phyloP scores from a whole-genome alignment of 257 asterid genomes.

The Ocimum tenuiflorum region DNA sequence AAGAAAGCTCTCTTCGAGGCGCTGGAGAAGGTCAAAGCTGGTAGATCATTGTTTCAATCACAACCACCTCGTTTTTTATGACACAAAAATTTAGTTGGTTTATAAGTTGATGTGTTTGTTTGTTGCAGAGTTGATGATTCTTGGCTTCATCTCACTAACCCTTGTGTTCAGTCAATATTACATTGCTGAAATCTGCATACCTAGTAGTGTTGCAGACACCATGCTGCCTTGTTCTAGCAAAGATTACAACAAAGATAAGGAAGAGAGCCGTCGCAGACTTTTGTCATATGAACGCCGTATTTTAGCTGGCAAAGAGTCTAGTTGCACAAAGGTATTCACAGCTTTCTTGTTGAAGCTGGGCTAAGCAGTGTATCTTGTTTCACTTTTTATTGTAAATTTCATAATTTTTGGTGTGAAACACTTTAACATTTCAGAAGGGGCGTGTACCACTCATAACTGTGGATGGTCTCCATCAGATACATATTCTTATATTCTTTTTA shows the following conservation, averaged over 20 bases:
- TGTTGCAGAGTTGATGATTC: constrained; percentile 89
- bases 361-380: background rate
- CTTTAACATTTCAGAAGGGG: constrained; percentile 42
- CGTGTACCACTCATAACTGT: constrained; percentile 49
- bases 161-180: constrained; percentile 83
- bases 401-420: background rate
- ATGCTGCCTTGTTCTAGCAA: constrained; percentile 61
- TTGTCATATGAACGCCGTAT: constrained; percentile 54
- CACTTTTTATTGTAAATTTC: background rate
- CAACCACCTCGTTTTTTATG: background rate
- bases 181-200: constrained; percentile 83
- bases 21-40: constrained; percentile 86
- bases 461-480: constrained; percentile 82
- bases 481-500: constrained; percentile 85
- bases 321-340: constrained; percentile 46
- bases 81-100: background rate
- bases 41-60: constrained; percentile 25
- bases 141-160: constrained; percentile 78
- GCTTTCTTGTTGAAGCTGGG: background rate
- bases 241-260: background rate
- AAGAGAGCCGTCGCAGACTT: constrained; percentile 41
- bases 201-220: constrained; percentile 47
- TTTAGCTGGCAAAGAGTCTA: constrained; percentile 32
- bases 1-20: constrained; percentile 87
- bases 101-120: constrained; percentile 14